A percentile compares a stretch with the other conserved stretches of the same genome.
phyloP scores from a whole-genome alignment of 2,329 filamentous ascomycete species.

The Falciphora oryzae region DNA sequence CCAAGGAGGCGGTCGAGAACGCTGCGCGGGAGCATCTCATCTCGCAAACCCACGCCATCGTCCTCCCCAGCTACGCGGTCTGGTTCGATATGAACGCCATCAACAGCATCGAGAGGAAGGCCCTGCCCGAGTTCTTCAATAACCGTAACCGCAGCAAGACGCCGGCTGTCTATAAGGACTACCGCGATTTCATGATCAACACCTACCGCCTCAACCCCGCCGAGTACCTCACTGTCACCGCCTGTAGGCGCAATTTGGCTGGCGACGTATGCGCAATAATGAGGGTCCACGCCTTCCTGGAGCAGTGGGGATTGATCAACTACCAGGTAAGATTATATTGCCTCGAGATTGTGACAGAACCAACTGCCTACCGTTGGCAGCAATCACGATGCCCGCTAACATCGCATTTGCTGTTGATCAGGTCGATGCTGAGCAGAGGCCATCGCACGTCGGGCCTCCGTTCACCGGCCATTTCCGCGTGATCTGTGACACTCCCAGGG shows the following conservation, averaged over 20 bases:
- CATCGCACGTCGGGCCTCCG: conserved; percentile 90
- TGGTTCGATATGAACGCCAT: conserved; percentile 99
- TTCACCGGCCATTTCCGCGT: conserved; percentile 98
- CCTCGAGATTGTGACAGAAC: neutral
- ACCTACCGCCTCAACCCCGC: conserved; percentile 94
- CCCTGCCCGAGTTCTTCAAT: conserved; percentile 97
- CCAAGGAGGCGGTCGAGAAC: conserved; percentile 76
- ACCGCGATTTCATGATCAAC: conserved; percentile 99
- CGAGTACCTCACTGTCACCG: conserved; percentile 95
- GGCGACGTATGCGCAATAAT: conserved; percentile 99
- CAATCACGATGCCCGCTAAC: conserved; percentile 11
- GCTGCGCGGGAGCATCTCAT: conserved; percentile 89
- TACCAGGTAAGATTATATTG: conserved; percentile 70
- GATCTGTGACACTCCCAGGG: conserved; percentile 90
- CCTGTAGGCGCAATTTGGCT: conserved; percentile 88
- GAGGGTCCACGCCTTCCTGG: conserved; percentile 94
- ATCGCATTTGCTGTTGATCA: conserved; percentile 29
- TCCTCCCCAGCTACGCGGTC: conserved; percentile 93
- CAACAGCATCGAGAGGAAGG: conserved; percentile 88
- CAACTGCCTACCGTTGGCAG: neutral
- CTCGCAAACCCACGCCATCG: conserved; percentile 89
- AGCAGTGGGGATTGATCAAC: conserved; percentile 98
- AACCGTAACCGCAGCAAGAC: conserved; percentile 97
- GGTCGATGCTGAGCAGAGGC: conserved; percentile 94
- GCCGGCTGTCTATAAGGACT: conserved; percentile 94